These are phyloP conservation scores for Mariannaea elegans DNA, from an alignment of 2,329 filamentous ascomycete species.

Conservation along the genomic window DNA sequence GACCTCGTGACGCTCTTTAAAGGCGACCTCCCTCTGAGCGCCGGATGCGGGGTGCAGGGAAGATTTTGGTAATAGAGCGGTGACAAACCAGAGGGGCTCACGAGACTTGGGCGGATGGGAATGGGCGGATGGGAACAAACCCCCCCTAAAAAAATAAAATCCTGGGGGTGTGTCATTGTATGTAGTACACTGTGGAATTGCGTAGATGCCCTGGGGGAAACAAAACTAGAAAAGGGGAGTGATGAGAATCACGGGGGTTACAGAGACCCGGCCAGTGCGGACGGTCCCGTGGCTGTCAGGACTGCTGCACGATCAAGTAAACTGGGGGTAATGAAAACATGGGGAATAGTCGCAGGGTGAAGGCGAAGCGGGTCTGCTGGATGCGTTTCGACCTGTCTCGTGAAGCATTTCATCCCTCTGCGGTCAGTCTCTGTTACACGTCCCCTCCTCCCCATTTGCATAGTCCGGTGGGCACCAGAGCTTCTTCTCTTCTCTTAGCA, in stretches of 20 bases:
- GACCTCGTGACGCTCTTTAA: slow-evolving; percentile 39
- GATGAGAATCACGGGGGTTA: slow-evolving; percentile 19
- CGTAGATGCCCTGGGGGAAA: slow-evolving; percentile 14
- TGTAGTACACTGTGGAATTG: slow-evolving; percentile 21
- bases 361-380: slow-evolving; percentile 21
- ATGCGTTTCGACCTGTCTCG: slow-evolving; percentile 11
- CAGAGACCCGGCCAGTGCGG: slow-evolving; percentile 21
- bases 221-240: slow-evolving; percentile 24
- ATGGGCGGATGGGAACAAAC: background rate
- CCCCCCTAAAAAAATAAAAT: slow-evolving; percentile 7
- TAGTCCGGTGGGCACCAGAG: background rate
- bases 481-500: slow-evolving; percentile 7
- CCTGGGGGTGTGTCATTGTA: slow-evolving; percentile 23
- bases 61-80: slow-evolving; percentile 38
- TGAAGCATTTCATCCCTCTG: too few relatives aligned
- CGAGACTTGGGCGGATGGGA: slow-evolving; percentile 35
- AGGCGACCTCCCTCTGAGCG: slow-evolving; percentile 31
- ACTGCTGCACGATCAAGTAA: slow-evolving; percentile 50
- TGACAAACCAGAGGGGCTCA: slow-evolving; percentile 40
- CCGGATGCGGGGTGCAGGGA: slow-evolving; percentile 42
- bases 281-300: slow-evolving; percentile 38
- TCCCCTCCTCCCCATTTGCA: background rate
- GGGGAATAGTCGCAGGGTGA: slow-evolving; percentile 30
- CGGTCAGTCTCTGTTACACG: too few relatives aligned
- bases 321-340: slow-evolving; percentile 49